These are phyloP conservation scores for Decorospora gaudefroyi DNA, from an alignment of 2,329 filamentous ascomycete species.

Conservation along the genomic window DNA sequence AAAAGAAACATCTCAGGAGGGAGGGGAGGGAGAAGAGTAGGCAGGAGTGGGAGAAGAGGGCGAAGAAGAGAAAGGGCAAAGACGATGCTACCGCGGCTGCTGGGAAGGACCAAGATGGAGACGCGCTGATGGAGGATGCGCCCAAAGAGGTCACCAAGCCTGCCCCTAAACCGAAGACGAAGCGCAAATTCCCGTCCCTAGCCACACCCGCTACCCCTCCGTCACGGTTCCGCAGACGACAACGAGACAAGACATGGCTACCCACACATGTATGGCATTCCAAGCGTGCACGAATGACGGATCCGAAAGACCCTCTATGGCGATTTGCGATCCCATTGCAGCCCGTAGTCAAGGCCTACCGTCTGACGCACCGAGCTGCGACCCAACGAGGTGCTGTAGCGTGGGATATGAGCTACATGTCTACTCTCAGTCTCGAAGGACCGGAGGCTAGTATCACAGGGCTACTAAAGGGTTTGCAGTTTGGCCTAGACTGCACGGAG, in stretches of 20 bases:
- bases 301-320: constrained; percentile 80
- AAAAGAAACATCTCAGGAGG: constrained; percentile 62
- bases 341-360: constrained; percentile 86
- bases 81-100: constrained; percentile 32
- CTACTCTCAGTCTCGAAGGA: constrained; percentile 79
- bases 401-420: constrained; percentile 95
- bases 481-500: constrained; percentile 59
- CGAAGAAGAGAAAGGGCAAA: constrained; percentile 51
- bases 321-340: constrained; percentile 83
- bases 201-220: constrained; percentile 66
- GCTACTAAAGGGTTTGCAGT: constrained; percentile 64
- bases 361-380: constrained; percentile 80
- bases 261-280: constrained; percentile 94
- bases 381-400: constrained; percentile 75
- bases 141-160: constrained; percentile 18
- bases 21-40: constrained; percentile 76
- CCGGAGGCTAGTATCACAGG: constrained; percentile 64
- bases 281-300: constrained; percentile 87
- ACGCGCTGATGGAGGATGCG: constrained; percentile 6
- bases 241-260: constrained; percentile 88
- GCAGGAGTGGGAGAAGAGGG: constrained; percentile 63
- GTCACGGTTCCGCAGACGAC: constrained; percentile 80
- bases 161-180: constrained; percentile 55
- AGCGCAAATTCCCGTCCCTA: constrained; percentile 70
- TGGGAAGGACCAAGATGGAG: constrained; percentile 23